Base-by-base conservation (phyloP, 805 yeast species). In the Candida chilensis region DNA sequence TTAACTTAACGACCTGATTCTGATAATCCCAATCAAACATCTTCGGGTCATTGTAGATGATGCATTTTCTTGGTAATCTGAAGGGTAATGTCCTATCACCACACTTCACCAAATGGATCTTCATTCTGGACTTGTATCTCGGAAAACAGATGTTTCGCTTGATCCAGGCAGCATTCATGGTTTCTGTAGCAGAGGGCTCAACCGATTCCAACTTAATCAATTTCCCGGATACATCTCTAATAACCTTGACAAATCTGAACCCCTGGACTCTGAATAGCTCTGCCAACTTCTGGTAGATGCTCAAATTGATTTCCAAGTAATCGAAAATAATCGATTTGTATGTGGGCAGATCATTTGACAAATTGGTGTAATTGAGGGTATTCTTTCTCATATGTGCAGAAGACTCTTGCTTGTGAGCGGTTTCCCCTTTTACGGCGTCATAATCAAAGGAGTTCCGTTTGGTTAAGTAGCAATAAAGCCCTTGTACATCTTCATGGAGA, bases 101-200 rank as follows among this genome's bases (percentile, higher is more conserved):
- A 4, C 39, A 36, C 26, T 20, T 27, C 2, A 57, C 14, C 10
- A 59, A 27, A 33, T 57, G 65, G 5, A 64, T 42, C 37, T 60
- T 61, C 69, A 64, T 64, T 18, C 56, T 59, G 28, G 64, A 48
- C 33, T 64, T 64, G 36, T 64, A 64, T 17, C 70, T 44, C 27
- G 70, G 70, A 32, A 50, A 58, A 24, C 69, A 63, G 25, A 64
- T 48, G 27, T 50, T 43, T 24, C 47, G 45, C 35, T 64, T 64
- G 12, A 63, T 39, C 61, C 60, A 56, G 29, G 51, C 60, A 17
- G 54, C 36, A 33, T 27, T 15, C 11, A 31, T 29, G 21, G 31
- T 36, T 5, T 28, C 9, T 2, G 42, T 45, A 5, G 46, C 44
- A 7, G 36, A 32, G 3, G 17, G 10, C 10, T 40, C 22, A 27